Conservation (phyloP, 208 protist species). For the Wallacemonas collosoma region DNA sequence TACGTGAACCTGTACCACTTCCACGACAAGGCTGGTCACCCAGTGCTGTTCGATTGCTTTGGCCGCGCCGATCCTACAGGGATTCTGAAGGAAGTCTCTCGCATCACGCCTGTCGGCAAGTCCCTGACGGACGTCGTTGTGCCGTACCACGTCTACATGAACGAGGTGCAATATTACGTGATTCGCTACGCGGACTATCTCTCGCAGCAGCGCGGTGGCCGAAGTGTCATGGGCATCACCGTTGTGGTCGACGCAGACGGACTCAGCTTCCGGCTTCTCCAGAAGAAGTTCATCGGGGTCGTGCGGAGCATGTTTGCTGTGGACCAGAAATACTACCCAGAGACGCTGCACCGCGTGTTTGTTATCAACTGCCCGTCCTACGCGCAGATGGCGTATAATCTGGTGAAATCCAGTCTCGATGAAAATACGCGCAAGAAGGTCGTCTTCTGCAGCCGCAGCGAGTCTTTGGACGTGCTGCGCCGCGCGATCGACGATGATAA, state of each 20-base stretch:
- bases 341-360: constrained; percentile 74
- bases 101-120: constrained; percentile 39
- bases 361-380: constrained; percentile 68
- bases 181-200: constrained; percentile 47
- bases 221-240: constrained; percentile 63
- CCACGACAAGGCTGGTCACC: constrained; percentile 76
- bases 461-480: constrained; percentile 40
- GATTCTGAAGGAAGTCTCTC: constrained; percentile 38
- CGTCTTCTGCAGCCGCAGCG: constrained; percentile 57
- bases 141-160: constrained; percentile 76
- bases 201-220: constrained; percentile 27
- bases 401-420: constrained; percentile 65
- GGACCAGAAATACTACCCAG: constrained; percentile 79
- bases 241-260: constrained; percentile 64
- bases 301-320: constrained; percentile 52
- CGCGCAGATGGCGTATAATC: constrained; percentile 49
- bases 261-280: constrained; percentile 55
- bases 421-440: constrained; percentile 67
- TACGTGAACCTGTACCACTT: constrained; percentile 75
- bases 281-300: constrained; percentile 44
- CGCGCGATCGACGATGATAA: constrained; percentile 70
- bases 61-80: constrained; percentile 36
- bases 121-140: constrained; percentile 44
- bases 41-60: constrained; percentile 68
- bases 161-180: constrained; percentile 72